Evolutionary conservation across 2,329 filamentous ascomycete species (phyloP).

Genomic region (Cadophora sp.): DNA sequence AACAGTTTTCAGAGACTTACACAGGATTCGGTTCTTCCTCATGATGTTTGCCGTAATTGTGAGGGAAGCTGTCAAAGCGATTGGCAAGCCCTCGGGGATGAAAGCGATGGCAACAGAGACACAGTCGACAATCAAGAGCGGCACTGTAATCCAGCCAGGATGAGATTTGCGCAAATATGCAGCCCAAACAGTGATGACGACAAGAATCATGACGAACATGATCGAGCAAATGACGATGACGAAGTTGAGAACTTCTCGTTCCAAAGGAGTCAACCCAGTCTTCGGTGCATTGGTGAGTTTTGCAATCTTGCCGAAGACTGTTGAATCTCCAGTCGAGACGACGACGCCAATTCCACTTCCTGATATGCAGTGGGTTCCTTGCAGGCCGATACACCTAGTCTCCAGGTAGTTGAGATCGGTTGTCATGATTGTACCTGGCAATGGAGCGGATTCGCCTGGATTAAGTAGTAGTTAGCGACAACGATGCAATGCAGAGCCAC

Average conservation of each 20-base stretch:
- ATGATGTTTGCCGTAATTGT: constrained; percentile 81
- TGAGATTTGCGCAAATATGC: constrained; percentile 72
- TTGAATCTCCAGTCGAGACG: constrained; percentile 74
- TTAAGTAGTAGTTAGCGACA: constrained; percentile 13
- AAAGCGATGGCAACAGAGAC: constrained; percentile 78
- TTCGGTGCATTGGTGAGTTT: constrained; percentile 74
- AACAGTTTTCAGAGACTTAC: constrained; percentile 81
- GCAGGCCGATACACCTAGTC: constrained; percentile 76
- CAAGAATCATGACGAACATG: constrained; percentile 68
- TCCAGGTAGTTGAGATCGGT: constrained; percentile 79
- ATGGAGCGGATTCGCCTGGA: constrained; percentile 67
- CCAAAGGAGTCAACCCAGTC: constrained; percentile 70
- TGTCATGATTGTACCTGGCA: constrained; percentile 68
- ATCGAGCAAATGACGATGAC: constrained; percentile 72
- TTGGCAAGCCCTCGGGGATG: constrained; percentile 76
- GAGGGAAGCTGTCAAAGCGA: constrained; percentile 72
- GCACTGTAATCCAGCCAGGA: constrained; percentile 75
- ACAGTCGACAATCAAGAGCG: constrained; percentile 74
- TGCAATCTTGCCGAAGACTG: constrained; percentile 79
- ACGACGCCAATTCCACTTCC: constrained; percentile 72
- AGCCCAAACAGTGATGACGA: constrained; percentile 71
- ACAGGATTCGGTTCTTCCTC: constrained; percentile 77
- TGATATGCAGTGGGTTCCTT: constrained; percentile 80
- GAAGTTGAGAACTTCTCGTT: constrained; percentile 76
- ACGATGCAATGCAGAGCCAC: neutral